Evolutionary conservation across 2,329 filamentous ascomycete species (phyloP), one percentile per base, ranked within the genome.

Genomic region (Alternaria arborescens): DNA sequence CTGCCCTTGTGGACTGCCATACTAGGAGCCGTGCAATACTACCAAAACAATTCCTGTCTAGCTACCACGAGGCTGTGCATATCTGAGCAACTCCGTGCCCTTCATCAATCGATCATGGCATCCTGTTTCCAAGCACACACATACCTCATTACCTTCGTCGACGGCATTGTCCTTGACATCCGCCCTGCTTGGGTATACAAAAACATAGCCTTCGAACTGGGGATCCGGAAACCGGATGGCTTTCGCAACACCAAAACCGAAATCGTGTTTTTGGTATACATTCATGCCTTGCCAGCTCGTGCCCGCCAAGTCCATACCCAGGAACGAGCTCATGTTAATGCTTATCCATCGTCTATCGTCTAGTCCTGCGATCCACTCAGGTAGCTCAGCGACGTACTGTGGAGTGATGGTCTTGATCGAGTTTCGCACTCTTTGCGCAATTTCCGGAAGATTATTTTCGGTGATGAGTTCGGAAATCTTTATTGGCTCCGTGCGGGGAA

Each of bases 161-260:
- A 18, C 36, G 11, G 46, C 43, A 22, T 22, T 42, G 8, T 24
- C 28, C 30, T 61, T 65, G 30, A 60, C 57, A 22, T 18, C 47
- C 18, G 58, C 56, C 16, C 69, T 48, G 16, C 46, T 56, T 32
- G 69, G 69, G 28, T 64, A 62, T 7, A 68, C 55, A 24, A 68
- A 67, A 8, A 71, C 51, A 48, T 55, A 68, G 2, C 66, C 65
- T 26, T 71, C 68, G 18, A 65, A 59, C 20, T 52, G 55, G 18
- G 68, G 66, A 30, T 57, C 50, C 1, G 69, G 68, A 52, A 64
- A 66, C 3, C 69, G 51, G 36, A 52, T 8, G 24, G 63, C 63
- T 42, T 40, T 51, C 7, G 69, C 72, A 42, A 58, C 14, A 5
- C 73, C 73, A 48, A 77, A 77, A 3, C 73, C 73, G 52, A 76